Evolutionary conservation across 768 basidiomycete species (phyloP).

Genomic region (Phylloporus scabripes): DNA sequence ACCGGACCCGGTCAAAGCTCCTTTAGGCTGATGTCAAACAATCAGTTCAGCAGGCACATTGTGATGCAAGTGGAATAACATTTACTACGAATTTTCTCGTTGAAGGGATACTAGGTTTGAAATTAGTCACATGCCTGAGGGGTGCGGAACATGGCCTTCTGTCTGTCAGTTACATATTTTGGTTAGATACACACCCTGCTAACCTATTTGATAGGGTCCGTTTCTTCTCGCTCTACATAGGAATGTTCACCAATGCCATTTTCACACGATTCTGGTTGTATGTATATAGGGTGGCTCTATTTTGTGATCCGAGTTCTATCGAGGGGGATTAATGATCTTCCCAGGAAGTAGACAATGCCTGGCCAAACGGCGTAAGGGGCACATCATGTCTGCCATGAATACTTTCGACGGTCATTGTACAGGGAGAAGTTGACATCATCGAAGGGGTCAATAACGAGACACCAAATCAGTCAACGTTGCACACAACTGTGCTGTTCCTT

Average conservation of each 20-base stretch:
- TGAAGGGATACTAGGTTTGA: constrained; percentile 24
- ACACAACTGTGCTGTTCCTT: constrained; percentile 14
- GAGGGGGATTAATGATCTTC: background rate
- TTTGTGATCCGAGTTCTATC: background rate
- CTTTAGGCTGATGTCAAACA: constrained; percentile 31
- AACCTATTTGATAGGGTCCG: constrained; percentile 21
- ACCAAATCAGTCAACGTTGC: constrained; percentile 29
- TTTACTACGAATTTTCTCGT: background rate
- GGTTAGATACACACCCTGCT: background rate
- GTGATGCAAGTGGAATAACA: constrained; percentile 20
- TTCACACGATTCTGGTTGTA: background rate
- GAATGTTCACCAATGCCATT: background rate
- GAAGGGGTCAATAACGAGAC: constrained; percentile 30
- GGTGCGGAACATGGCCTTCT: constrained; percentile 37
- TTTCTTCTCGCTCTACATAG: background rate
- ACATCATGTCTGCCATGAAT: background rate
- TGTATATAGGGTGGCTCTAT: constrained; percentile 21
- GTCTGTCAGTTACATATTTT: constrained; percentile 23
- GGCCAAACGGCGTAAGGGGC: constrained; percentile 19
- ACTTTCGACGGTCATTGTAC: background rate
- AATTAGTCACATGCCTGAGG: constrained; percentile 34
- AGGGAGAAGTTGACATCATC: constrained; percentile 32
- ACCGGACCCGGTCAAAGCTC: constrained; percentile 33
- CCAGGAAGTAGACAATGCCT: constrained; percentile 24
- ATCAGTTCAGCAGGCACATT: constrained; percentile 29